Conservation (phyloP, 1,139 yeast species). For the Komagataea norvegica region DNA sequence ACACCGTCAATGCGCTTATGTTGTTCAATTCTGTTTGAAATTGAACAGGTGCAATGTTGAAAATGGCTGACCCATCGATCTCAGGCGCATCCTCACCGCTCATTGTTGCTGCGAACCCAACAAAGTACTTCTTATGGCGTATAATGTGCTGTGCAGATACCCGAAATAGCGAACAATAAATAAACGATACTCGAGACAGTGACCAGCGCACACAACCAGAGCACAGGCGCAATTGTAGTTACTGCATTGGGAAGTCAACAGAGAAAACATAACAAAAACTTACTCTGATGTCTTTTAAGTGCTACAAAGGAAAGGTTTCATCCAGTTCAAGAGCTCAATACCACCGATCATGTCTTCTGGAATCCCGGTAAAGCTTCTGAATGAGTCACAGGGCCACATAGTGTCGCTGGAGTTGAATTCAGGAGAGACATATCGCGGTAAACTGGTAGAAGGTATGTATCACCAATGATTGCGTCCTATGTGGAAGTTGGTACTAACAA, state of each 20-base stretch:
- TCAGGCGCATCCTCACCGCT: constrained; percentile 6
- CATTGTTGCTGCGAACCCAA: constrained; percentile 5
- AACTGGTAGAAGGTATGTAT: constrained; percentile 57
- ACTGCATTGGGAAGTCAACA: constrained; percentile 12
- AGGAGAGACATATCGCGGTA: constrained; percentile 87
- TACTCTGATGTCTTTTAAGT: neutral
- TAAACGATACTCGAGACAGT: too few relatives aligned
- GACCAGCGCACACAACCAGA: too few relatives aligned
- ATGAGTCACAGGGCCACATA: constrained; percentile 86
- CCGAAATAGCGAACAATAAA: too few relatives aligned
- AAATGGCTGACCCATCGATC: constrained; percentile 15
- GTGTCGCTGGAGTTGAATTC: constrained; percentile 79
- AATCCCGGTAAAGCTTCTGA: constrained; percentile 80
- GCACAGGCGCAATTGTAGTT: constrained; percentile 9
- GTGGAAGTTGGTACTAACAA: constrained; percentile 13
- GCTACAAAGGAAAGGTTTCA: too few relatives aligned
- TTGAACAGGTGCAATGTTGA: constrained; percentile 47
- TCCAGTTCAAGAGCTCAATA: neutral
- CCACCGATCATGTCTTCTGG: constrained; percentile 41
- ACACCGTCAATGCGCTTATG: constrained; percentile 41
- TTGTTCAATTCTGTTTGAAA: constrained; percentile 46
- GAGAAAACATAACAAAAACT: neutral
- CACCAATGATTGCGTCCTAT: too few relatives aligned
- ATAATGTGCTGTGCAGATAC: too few relatives aligned
- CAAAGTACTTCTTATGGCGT: too few relatives aligned